Evolutionary conservation across 306 rosid species (phyloP).

Genomic region (Dryas octopetala): DNA sequence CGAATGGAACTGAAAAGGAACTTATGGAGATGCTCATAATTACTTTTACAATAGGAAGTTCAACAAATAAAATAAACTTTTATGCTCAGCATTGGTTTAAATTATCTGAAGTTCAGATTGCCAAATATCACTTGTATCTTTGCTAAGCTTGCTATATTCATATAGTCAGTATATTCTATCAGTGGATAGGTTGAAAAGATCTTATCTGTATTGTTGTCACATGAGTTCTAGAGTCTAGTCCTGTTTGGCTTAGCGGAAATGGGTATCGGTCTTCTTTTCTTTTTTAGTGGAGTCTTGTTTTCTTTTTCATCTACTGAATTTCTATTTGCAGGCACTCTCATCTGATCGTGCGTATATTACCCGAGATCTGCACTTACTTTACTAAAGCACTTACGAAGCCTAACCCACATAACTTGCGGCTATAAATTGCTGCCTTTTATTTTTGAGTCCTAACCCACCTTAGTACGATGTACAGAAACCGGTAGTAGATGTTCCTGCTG

Average conservation of each 20-base stretch:
- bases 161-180: background rate
- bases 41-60: too few species aligned
- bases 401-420: slow-evolving; percentile 58
- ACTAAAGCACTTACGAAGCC: slow-evolving; percentile 73
- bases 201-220: background rate
- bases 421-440: slow-evolving; percentile 44
- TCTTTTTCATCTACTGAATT: slow-evolving; percentile 24
- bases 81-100: background rate
- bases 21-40: too few species aligned
- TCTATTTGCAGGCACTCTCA: slow-evolving; percentile 67
- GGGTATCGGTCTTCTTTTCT: background rate
- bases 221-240: background rate
- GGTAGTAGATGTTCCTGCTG: slow-evolving; percentile 39
- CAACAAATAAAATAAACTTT: background rate
- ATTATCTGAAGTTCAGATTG: background rate
- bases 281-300: background rate
- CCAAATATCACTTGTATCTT: background rate
- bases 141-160: background rate
- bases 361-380: slow-evolving; percentile 80
- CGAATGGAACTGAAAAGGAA: too few species aligned
- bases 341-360: slow-evolving; percentile 67
- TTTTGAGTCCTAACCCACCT: slow-evolving; percentile 62
- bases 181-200: background rate
- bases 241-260: background rate
- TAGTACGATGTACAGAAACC: slow-evolving; percentile 69